phyloP scores from a whole-genome alignment of 176 grass and related monocot species.

The Zizania latifolia region DNA sequence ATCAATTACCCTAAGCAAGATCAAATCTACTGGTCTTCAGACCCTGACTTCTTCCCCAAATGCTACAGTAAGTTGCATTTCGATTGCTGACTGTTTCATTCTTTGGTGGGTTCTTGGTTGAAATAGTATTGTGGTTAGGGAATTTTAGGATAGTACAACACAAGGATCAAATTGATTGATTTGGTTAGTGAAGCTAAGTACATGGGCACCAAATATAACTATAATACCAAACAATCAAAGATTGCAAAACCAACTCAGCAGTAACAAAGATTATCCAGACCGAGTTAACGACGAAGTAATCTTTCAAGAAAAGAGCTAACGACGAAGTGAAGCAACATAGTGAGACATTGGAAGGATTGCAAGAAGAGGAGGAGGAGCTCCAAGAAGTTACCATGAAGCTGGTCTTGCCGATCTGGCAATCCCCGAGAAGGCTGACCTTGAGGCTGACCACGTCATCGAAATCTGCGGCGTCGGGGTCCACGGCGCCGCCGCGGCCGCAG shows the following conservation, averaged over 20 bases:
- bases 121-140: neutral
- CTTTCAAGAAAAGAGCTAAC: too few relatives aligned
- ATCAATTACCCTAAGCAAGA: neutral
- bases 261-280: slow-evolving; percentile 1
- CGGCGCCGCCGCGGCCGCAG: neutral
- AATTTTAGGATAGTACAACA: neutral
- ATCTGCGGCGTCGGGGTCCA: neutral
- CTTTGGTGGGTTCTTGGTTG: neutral
- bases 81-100: neutral
- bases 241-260: slow-evolving; percentile 1
- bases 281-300: neutral
- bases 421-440: slow-evolving; percentile 94
- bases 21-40: too few relatives aligned
- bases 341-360: neutral
- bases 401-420: slow-evolving; percentile 87
- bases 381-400: slow-evolving; percentile 87
- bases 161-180: slow-evolving; percentile 4
- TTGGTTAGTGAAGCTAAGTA: neutral
- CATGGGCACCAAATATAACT: neutral
- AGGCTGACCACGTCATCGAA: slow-evolving; percentile 57
- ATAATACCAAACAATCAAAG: neutral
- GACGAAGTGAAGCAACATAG: neutral
- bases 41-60: too few relatives aligned
- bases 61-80: neutral
- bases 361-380: neutral